phyloP scores from a whole-genome alignment of 2,329 filamentous ascomycete genomes.

The Fusarium palustre region DNA sequence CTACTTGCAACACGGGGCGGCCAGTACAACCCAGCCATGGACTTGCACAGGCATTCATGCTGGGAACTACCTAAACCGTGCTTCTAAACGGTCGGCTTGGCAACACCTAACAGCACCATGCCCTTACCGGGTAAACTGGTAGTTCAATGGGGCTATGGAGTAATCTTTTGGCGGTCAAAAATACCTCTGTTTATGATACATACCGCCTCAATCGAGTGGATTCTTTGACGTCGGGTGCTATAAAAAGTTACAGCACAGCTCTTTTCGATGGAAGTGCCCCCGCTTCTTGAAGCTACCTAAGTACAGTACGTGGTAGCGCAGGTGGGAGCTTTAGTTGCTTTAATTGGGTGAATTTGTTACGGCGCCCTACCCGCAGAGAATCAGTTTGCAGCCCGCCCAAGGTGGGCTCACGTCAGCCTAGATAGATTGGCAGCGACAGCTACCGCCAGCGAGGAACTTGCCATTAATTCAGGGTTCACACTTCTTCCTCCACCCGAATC shows the following conservation, averaged over 20 bases:
- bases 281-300: constrained; percentile 12
- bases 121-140: background rate
- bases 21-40: constrained; percentile 18
- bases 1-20: too few relatives aligned
- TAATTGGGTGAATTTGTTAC: constrained; percentile 32
- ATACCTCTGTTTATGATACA: constrained; percentile 11
- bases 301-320: constrained; percentile 18
- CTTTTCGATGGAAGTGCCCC: constrained; percentile 15
- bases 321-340: constrained; percentile 27
- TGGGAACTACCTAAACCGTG: constrained; percentile 9
- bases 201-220: constrained; percentile 24
- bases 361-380: constrained; percentile 26
- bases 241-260: constrained; percentile 27
- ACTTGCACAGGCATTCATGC: background rate
- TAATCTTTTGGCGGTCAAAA: constrained; percentile 15
- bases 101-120: background rate
- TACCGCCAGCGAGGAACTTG: background rate
- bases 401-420: constrained; percentile 44
- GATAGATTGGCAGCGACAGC: background rate
- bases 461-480: constrained; percentile 6
- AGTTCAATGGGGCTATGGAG: constrained; percentile 4
- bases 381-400: constrained; percentile 4
- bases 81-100: background rate
- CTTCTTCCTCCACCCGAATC: constrained; percentile 8
- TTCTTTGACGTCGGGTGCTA: constrained; percentile 18